These are phyloP conservation scores for Vinca minor DNA, from an alignment of 257 asterid genomes.

Conservation along the genomic window DNA sequence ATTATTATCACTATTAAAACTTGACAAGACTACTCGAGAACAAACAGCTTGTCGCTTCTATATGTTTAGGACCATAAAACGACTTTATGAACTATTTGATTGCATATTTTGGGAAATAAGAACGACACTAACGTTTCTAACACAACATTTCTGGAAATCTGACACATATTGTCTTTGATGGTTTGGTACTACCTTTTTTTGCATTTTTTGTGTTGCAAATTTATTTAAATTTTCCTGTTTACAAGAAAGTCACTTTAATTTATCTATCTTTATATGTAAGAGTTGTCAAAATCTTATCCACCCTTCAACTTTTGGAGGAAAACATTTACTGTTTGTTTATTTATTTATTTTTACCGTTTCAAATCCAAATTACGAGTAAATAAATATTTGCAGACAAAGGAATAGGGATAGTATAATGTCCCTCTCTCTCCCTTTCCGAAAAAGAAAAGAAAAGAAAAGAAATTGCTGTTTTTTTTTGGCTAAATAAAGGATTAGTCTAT, in stretches of 20 bases:
- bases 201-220: neutral
- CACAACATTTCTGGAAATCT: neutral
- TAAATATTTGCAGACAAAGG: no score
- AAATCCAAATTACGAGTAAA: no score
- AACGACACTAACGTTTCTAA: slow-evolving; percentile 4
- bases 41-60: slow-evolving; percentile 9
- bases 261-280: neutral
- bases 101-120: slow-evolving; percentile 13
- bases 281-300: neutral
- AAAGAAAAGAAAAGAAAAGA: no score
- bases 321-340: neutral
- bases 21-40: slow-evolving; percentile 13
- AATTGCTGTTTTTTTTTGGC: no score
- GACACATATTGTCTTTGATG: neutral
- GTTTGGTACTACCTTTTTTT: neutral
- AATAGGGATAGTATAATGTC: no score
- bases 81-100: neutral
- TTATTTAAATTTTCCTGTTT: neutral
- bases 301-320: neutral
- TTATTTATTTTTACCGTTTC: no score
- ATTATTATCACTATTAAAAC: slow-evolving; percentile 6
- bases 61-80: neutral
- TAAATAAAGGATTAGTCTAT: no score
- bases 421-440: no score
- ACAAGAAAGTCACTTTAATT: neutral